These are phyloP conservation scores for Cyclotella kingstonii DNA, from an alignment of 108 stramenopile genomes.

Conservation along the genomic window DNA sequence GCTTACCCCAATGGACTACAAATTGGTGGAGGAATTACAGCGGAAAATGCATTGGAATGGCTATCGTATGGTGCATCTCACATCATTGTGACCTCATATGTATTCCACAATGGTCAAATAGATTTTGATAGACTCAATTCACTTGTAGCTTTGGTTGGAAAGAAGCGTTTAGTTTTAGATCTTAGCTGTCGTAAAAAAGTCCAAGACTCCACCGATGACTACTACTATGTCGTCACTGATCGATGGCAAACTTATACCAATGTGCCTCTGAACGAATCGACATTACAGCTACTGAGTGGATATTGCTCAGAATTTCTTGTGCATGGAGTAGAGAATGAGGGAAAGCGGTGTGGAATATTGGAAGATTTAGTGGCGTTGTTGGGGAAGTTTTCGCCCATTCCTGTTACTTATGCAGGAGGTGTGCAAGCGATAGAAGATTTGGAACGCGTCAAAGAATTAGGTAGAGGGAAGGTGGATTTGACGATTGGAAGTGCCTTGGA, in stretches of 20 bases:
- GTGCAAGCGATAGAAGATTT: constrained; percentile 85
- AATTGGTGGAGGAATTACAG: constrained; percentile 93
- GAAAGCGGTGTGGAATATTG: constrained; percentile 92
- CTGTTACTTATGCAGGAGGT: constrained; percentile 99
- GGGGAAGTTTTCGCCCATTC: constrained; percentile 83
- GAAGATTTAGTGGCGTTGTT: constrained; percentile 89
- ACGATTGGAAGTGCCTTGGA: constrained; percentile 97
- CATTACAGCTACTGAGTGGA: constrained; percentile 60
- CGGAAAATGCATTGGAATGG: constrained; percentile 82
- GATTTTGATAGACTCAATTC: constrained; percentile 72
- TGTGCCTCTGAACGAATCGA: constrained; percentile 59
- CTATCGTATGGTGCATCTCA: constrained; percentile 91
- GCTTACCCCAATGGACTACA: constrained; percentile 92
- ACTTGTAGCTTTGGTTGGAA: constrained; percentile 68
- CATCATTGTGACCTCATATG: constrained; percentile 96
- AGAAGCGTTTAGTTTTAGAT: constrained; percentile 93
- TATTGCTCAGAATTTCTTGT: constrained; percentile 97
- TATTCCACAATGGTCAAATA: constrained; percentile 85
- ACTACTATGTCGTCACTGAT: constrained; percentile 95
- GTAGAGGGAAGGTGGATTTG: constrained; percentile 91
- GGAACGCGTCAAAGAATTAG: constrained; percentile 82
- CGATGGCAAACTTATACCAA: constrained; percentile 96
- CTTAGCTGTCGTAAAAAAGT: constrained; percentile 82
- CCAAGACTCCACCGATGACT: constrained; percentile 42
- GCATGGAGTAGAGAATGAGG: constrained; percentile 98